A percentile compares a stretch with the other conserved stretches of the same genome.
Conservation (phyloP, 169 alveolate genomes). For the Cardiosporidium cionae region DNA sequence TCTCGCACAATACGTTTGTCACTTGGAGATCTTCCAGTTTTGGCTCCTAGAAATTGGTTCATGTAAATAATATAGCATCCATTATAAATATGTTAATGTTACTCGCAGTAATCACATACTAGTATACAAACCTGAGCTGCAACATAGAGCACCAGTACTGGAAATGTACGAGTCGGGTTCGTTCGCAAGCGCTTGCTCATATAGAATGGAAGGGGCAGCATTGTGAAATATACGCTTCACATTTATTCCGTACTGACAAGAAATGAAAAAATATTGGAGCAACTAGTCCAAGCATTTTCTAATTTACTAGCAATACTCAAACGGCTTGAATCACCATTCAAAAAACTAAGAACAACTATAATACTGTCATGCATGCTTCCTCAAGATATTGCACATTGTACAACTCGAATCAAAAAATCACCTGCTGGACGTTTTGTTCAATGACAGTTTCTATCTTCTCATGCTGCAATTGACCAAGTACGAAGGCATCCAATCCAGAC, state of each 20-base stretch:
- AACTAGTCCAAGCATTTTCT: no score
- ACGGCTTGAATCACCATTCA: no score
- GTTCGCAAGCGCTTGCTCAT: slow-evolving; percentile 63
- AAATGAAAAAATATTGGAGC: no score
- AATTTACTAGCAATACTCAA: no score
- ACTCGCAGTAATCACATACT: neutral
- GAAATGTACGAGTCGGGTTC: slow-evolving; percentile 60
- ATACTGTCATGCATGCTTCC: no score
- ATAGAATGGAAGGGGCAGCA: slow-evolving; percentile 25
- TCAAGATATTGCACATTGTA: no score
- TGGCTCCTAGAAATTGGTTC: slow-evolving; percentile 40
- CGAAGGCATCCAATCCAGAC: neutral
- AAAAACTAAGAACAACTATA: no score
- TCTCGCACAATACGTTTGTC: slow-evolving; percentile 86
- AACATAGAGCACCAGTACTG: slow-evolving; percentile 72
- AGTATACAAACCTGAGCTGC: slow-evolving; percentile 48
- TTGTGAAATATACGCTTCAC: slow-evolving; percentile 23
- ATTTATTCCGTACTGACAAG: slow-evolving; percentile 8
- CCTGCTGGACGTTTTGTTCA: neutral
- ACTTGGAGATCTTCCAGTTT: slow-evolving; percentile 83
- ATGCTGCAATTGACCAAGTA: neutral
- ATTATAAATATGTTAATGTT: no score
- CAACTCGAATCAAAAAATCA: neutral
- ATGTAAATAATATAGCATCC: neutral
- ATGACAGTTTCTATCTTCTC: neutral